phyloP scores from a whole-genome alignment of 768 basidiomycete species.

The Rhizopogon roseolus region DNA sequence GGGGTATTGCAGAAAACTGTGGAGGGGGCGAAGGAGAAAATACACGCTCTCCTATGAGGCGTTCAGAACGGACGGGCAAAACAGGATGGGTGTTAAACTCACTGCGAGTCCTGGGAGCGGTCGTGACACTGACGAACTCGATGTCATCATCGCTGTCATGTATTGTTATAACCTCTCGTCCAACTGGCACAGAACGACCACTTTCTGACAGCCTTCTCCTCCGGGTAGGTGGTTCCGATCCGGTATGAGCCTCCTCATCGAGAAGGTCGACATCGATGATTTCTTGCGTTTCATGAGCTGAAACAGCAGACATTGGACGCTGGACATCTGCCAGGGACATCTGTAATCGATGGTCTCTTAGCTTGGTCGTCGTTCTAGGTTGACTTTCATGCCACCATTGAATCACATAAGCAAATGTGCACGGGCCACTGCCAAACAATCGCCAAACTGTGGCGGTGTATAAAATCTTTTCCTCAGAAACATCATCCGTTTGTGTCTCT shows the following conservation, averaged over 20 bases:
- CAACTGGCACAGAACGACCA: constrained; percentile 13
- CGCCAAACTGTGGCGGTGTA: constrained; percentile 20
- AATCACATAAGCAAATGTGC: constrained; percentile 23
- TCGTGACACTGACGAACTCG: constrained; percentile 21
- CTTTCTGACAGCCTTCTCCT: constrained; percentile 21
- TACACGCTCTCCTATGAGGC: constrained; percentile 21
- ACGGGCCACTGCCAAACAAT: constrained; percentile 27
- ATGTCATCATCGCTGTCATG: constrained; percentile 38
- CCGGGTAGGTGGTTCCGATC: constrained; percentile 18
- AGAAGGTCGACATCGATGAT: constrained; percentile 43
- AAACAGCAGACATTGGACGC: background rate
- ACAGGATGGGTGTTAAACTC: background rate
- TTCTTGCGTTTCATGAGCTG: constrained; percentile 18
- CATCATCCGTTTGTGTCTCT: background rate
- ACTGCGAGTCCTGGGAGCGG: constrained; percentile 15
- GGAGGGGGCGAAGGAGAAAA: constrained; percentile 48
- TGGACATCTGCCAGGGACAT: constrained; percentile 18
- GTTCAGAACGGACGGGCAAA: background rate
- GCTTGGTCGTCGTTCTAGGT: constrained; percentile 15
- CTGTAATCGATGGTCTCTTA: constrained; percentile 1
- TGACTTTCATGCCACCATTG: background rate
- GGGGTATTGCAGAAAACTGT: constrained; percentile 38
- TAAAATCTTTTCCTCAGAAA: constrained; percentile 13
- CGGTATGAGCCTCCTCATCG: constrained; percentile 26
- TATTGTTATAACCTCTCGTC: constrained; percentile 27